Conservation (phyloP, 1,284 basidiomycete genomes). For the Ustilago lituana region DNA sequence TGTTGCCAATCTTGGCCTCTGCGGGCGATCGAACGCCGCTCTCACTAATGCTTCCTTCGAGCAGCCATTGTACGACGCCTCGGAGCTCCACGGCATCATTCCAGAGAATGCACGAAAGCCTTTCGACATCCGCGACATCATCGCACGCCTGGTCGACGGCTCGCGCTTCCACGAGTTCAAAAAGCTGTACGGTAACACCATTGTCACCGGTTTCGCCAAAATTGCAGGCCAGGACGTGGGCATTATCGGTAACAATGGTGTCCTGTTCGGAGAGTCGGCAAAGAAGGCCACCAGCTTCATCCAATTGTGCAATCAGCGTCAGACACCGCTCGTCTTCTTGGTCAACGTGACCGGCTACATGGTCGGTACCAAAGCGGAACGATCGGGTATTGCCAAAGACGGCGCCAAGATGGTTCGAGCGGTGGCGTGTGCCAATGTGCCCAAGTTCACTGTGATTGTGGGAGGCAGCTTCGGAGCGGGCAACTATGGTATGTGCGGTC, state of each 20-base stretch:
- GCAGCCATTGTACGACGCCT: constrained; percentile 80
- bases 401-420: constrained; percentile 98
- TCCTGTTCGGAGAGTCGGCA: constrained; percentile 90
- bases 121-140: constrained; percentile 93
- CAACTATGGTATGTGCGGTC: constrained; percentile 74
- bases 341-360: constrained; percentile 92
- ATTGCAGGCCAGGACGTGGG: constrained; percentile 59
- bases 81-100: constrained; percentile 88
- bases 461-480: constrained; percentile 94
- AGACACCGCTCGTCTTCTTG: constrained; percentile 88
- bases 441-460: constrained; percentile 92
- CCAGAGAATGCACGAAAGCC: constrained; percentile 85
- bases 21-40: constrained; percentile 21
- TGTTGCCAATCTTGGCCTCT: constrained; percentile 76
- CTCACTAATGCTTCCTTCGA: constrained; percentile 70
- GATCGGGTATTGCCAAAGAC: constrained; percentile 94
- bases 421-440: constrained; percentile 91
- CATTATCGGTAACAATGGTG: constrained; percentile 92
- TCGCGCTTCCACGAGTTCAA: constrained; percentile 94
- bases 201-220: constrained; percentile 78
- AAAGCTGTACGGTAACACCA: constrained; percentile 87
- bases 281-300: constrained; percentile 95
- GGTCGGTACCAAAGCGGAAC: constrained; percentile 93
- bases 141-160: constrained; percentile 88
- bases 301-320: constrained; percentile 88